phyloP scores from a whole-genome alignment of 768 basidiomycete species.

The Trametes gibbosa region DNA sequence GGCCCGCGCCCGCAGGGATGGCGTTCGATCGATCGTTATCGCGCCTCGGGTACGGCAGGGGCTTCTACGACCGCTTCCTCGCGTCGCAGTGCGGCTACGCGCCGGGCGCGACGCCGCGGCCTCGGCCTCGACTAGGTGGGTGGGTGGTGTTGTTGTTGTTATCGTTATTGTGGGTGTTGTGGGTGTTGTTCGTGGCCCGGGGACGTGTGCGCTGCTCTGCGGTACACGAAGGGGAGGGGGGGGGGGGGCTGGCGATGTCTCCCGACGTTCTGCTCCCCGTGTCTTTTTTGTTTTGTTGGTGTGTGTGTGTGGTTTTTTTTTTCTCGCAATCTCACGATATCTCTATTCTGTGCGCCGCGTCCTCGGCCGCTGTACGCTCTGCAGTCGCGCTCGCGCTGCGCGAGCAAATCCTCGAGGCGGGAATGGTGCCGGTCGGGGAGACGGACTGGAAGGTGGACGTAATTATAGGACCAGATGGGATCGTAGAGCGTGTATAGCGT shows the following conservation, averaged over 20 bases:
- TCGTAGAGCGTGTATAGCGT: slow-evolving; percentile 20
- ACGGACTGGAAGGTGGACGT: slow-evolving; percentile 66
- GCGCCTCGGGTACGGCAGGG: slow-evolving; percentile 80
- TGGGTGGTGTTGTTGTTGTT: too few relatives aligned
- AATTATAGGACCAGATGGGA: slow-evolving; percentile 49
- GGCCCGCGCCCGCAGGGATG: slow-evolving; percentile 46
- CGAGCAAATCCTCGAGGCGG: slow-evolving; percentile 57
- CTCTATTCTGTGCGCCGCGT: slow-evolving; percentile 7
- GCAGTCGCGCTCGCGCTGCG: slow-evolving; percentile 64
- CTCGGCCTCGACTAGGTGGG: slow-evolving; percentile 60
- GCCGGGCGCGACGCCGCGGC: slow-evolving; percentile 40
- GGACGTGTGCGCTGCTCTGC: too few relatives aligned
- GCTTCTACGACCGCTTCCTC: slow-evolving; percentile 79
- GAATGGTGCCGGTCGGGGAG: slow-evolving; percentile 49
- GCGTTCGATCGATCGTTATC: slow-evolving; percentile 70
- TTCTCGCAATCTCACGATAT: too few relatives aligned
- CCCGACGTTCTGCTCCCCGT: too few relatives aligned
- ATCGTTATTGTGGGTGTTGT: too few relatives aligned
- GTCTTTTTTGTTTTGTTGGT: too few relatives aligned
- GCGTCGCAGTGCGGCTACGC: slow-evolving; percentile 43
- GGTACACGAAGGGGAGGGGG: too few relatives aligned
- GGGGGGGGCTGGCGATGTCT: not conserved
- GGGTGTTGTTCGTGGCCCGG: too few relatives aligned
- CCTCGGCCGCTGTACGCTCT: too few relatives aligned
- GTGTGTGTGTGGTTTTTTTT: too few relatives aligned